phyloP scores from a whole-genome alignment of 495 filamentous ascomycete species.

The Tuber aestivum region DNA sequence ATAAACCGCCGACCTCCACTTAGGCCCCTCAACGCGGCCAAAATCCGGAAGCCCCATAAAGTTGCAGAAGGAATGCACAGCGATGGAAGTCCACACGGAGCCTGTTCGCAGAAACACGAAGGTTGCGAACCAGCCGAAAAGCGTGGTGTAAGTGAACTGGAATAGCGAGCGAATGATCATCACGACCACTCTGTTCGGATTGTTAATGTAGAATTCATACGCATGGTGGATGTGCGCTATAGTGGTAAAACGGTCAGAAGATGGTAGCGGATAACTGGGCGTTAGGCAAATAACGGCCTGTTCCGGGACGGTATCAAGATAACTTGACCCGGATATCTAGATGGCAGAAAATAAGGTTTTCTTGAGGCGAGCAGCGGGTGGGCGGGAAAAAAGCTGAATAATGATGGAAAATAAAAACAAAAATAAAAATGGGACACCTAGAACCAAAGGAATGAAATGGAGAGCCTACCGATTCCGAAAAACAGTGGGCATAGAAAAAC shows the following conservation, averaged over 20 bases:
- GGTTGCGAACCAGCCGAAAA: conserved; percentile 88
- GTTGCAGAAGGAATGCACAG: conserved; percentile 87
- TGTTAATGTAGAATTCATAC: conserved; percentile 81
- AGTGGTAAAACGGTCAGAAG: not conserved
- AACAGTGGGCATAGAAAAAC: conserved; percentile 78
- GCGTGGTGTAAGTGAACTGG: conserved; percentile 84
- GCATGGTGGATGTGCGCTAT: conserved; percentile 45
- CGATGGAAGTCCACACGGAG: conserved; percentile 63
- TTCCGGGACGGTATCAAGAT: not conserved
- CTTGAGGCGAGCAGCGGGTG: not conserved
- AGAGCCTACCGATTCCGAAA: conserved; percentile 63
- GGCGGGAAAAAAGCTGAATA: not conserved
- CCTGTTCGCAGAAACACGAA: conserved; percentile 88
- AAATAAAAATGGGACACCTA: conserved; percentile 5
- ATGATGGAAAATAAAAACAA: not conserved
- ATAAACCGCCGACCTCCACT: conserved; percentile 53
- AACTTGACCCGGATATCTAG: not conserved
- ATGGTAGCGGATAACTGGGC: not conserved
- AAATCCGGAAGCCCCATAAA: conserved; percentile 81
- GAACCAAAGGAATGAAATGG: not conserved
- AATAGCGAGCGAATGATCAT: conserved; percentile 66
- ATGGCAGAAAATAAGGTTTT: not conserved
- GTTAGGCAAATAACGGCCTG: not conserved
- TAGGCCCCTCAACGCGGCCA: conserved; percentile 47
- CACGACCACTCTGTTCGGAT: conserved; percentile 57